phyloP scores from a whole-genome alignment of 768 basidiomycete species.

The Porpolomopsis calyptriformis region DNA sequence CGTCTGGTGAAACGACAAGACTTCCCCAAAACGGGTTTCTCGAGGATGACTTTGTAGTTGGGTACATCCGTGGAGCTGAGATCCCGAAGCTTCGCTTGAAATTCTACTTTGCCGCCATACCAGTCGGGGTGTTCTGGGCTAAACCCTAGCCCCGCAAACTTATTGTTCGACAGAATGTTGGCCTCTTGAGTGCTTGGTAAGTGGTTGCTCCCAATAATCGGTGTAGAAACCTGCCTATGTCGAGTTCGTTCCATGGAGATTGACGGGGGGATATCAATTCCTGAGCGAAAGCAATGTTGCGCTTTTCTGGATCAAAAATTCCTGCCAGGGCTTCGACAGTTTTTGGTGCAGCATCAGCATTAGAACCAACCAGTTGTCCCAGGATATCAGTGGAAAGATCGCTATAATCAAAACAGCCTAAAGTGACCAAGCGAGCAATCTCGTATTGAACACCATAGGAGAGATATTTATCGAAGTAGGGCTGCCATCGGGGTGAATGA shows the following conservation, averaged over 20 bases:
- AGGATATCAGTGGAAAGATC: constrained; percentile 22
- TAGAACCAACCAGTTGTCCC: constrained; percentile 20
- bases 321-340: constrained; percentile 11
- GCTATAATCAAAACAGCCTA: constrained; percentile 19
- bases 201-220: background rate
- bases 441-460: constrained; percentile 45
- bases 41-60: constrained; percentile 32
- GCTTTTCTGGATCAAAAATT: background rate
- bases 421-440: constrained; percentile 34
- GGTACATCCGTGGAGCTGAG: constrained; percentile 1
- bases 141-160: constrained; percentile 33
- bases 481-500: constrained; percentile 8
- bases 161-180: constrained; percentile 22
- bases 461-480: constrained; percentile 20
- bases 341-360: constrained; percentile 22
- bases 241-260: constrained; percentile 56
- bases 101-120: constrained; percentile 56
- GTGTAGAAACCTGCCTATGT: constrained; percentile 16
- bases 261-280: constrained; percentile 16
- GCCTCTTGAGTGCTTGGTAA: constrained; percentile 27
- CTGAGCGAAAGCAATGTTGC: background rate
- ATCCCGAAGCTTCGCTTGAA: constrained; percentile 30
- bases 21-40: constrained; percentile 39
- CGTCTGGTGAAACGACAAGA: constrained; percentile 49
- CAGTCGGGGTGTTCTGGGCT: constrained; percentile 29